Conservation (phyloP, 208 protist genomes). For the Trypanosoma brucei region DNA sequence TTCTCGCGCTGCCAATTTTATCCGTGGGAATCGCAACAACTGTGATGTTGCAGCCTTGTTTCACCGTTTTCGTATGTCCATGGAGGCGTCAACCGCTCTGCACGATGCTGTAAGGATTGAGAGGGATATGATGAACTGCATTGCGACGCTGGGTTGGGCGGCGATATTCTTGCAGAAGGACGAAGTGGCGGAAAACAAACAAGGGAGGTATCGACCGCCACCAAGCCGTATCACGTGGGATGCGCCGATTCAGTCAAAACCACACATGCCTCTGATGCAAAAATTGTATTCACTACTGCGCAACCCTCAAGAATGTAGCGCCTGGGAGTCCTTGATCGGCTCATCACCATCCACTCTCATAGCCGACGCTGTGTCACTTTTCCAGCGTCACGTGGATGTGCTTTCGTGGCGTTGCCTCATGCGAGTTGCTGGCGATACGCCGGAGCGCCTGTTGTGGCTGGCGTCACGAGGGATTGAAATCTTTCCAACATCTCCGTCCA, state of each 20-base stretch:
- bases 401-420: constrained; percentile 67
- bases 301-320: constrained; percentile 3
- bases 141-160: constrained; percentile 17
- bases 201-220: background rate
- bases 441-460: constrained; percentile 54
- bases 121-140: constrained; percentile 12
- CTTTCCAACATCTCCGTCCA: constrained; percentile 56
- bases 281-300: constrained; percentile 9
- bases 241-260: constrained; percentile 5
- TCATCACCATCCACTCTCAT: constrained; percentile 1
- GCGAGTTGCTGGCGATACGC: constrained; percentile 26
- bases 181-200: background rate
- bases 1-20: background rate
- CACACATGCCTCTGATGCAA: background rate
- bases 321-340: constrained; percentile 19
- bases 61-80: background rate
- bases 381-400: constrained; percentile 31
- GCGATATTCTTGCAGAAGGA: constrained; percentile 7
- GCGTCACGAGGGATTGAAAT: constrained; percentile 45
- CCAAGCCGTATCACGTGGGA: constrained; percentile 4
- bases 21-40: constrained; percentile 8
- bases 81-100: constrained; percentile 6
- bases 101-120: constrained; percentile 10
- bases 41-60: constrained; percentile 19
- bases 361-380: constrained; percentile 16